A percentile compares a stretch with the other conserved stretches of the same genome.
phyloP scores from a whole-genome alignment of 139 green algal species.

The Pseudopediastrum boryanum region DNA sequence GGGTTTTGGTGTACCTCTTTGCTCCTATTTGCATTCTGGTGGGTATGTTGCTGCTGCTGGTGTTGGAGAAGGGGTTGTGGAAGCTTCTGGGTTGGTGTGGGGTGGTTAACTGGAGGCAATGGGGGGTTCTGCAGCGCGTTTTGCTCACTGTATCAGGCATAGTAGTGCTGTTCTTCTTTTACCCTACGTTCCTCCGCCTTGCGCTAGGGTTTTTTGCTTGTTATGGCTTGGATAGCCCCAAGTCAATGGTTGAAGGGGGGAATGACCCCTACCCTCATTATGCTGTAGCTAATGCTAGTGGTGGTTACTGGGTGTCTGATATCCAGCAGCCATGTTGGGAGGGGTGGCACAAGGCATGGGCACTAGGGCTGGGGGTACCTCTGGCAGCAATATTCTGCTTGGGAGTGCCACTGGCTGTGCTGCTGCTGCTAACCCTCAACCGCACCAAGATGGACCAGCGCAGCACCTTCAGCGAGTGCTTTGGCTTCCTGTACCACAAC shows the following conservation, averaged over 20 bases:
- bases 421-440: not conserved
- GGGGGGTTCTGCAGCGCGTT: no score
- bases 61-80: not conserved
- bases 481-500: constrained; percentile 5
- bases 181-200: not conserved
- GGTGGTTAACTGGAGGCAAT: not conserved
- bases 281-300: not conserved
- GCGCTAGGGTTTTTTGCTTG: constrained; percentile 2
- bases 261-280: constrained; percentile 19
- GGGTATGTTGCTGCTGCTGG: not conserved
- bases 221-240: not conserved
- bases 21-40: not conserved
- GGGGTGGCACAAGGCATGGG: not conserved
- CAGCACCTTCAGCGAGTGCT: not conserved
- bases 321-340: constrained; percentile 1
- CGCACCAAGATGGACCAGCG: not conserved
- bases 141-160: not conserved
- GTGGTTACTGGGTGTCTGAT: constrained; percentile 8
- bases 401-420: not conserved
- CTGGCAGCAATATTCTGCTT: not conserved
- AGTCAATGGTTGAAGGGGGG: no score
- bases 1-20: not conserved
- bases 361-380: not conserved
- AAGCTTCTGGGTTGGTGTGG: not conserved
- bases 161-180: constrained; percentile 1